Evolutionary conservation across 768 basidiomycete genomes (phyloP).

Genomic region (Tylopilus plumbeoviolaceoides): DNA sequence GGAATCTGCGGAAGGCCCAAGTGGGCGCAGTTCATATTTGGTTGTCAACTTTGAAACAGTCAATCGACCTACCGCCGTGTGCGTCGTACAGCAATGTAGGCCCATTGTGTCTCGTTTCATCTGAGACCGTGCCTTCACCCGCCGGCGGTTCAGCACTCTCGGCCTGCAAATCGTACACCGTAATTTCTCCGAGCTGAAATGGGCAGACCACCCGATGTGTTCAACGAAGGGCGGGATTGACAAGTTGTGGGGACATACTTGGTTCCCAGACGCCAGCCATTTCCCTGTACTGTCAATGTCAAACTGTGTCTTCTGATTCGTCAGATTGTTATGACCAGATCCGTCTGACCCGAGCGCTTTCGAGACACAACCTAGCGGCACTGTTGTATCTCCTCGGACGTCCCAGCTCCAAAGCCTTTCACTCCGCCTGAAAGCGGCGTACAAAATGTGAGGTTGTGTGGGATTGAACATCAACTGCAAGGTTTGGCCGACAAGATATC

Average conservation of each 20-base stretch:
- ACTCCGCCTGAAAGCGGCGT: conserved; percentile 68
- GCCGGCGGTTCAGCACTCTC: conserved; percentile 1
- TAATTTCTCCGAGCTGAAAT: conserved; percentile 53
- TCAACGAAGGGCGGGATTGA: background rate
- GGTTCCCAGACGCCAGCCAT: conserved; percentile 62
- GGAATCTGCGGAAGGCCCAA: conserved; percentile 46
- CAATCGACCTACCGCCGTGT: conserved; percentile 48
- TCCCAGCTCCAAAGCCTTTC: conserved; percentile 74
- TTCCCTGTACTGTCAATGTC: conserved; percentile 68
- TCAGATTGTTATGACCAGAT: conserved; percentile 21
- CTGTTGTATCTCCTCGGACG: conserved; percentile 52
- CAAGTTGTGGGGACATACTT: conserved; percentile 39
- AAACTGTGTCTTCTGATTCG: conserved; percentile 79
- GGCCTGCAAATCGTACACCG: conserved; percentile 49
- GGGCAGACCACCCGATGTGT: background rate
- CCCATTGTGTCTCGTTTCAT: conserved; percentile 9
- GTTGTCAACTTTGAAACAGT: background rate
- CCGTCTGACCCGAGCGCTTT: background rate
- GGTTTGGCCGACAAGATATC: no score
- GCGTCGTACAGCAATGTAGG: conserved; percentile 44
- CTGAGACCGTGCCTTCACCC: background rate
- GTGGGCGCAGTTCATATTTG: background rate
- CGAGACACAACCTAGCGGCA: conserved; percentile 38
- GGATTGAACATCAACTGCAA: conserved; percentile 76
- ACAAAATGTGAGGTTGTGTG: conserved; percentile 62